Conservation (phyloP, 2,329 filamentous ascomycete species). For the Zymoseptoria crescenta region DNA sequence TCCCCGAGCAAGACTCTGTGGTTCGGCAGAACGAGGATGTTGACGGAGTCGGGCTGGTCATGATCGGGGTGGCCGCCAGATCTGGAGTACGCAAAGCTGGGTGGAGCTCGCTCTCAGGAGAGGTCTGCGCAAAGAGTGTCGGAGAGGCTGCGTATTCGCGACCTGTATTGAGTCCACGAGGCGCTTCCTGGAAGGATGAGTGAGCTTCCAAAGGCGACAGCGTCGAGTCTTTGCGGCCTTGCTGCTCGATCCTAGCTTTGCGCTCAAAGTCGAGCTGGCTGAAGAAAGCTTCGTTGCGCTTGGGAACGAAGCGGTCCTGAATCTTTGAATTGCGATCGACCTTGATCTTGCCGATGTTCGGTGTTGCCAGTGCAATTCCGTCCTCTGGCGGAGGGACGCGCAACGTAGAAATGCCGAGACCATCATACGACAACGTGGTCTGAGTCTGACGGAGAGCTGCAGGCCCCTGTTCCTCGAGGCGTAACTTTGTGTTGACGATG, state of each 20-base stretch:
- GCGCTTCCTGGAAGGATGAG: background rate
- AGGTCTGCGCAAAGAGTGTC: background rate
- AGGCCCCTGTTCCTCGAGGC: background rate
- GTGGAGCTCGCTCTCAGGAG: background rate
- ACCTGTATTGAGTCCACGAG: background rate
- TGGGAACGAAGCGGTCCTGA: background rate
- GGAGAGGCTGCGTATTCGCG: background rate
- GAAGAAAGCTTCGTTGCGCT: background rate
- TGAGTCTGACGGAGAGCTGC: background rate
- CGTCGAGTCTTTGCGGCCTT: background rate
- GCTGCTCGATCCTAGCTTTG: background rate
- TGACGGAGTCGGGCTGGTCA: background rate
- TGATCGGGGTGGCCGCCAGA: background rate
- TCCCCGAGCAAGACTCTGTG: background rate
- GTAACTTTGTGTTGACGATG: background rate
- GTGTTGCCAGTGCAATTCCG: background rate
- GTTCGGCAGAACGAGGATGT: background rate
- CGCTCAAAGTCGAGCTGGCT: background rate
- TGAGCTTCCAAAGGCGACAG: background rate
- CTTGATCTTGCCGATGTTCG: background rate
- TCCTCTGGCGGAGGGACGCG: background rate
- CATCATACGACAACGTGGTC: background rate
- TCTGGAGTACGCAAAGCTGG: background rate
- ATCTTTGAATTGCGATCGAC: slow-evolving; percentile 1
- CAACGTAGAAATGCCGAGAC: background rate